These are phyloP conservation scores for Senecio squalidus DNA, from an alignment of 140 eudicot genomes.

Conservation along the genomic window DNA sequence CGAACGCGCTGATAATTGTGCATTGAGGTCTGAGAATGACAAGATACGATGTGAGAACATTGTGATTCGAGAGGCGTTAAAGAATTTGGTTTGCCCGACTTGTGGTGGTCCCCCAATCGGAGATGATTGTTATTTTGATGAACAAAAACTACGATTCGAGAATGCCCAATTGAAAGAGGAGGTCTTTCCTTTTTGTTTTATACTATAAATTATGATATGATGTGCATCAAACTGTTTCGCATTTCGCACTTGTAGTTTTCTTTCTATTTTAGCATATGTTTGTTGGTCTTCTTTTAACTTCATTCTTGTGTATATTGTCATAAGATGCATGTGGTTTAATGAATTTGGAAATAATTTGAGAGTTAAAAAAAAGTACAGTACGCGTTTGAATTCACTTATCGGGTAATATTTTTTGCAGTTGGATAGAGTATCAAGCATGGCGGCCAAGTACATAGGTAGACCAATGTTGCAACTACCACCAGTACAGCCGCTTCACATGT, in stretches of 20 bases:
- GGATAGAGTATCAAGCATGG: constrained; percentile 61
- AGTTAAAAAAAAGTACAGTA: neutral
- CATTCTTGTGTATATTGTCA: neutral
- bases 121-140: constrained; percentile 54
- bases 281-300: neutral
- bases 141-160: constrained; percentile 57
- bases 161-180: constrained; percentile 72
- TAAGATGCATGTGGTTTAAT: neutral
- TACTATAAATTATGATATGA: neutral
- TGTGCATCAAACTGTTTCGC: constrained; percentile 5
- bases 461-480: constrained; percentile 69
- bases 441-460: constrained; percentile 67
- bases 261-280: constrained; percentile 8
- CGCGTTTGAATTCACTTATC: neutral
- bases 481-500: constrained; percentile 63
- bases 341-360: neutral
- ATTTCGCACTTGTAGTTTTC: constrained; percentile 4
- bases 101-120: constrained; percentile 69
- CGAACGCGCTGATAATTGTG: constrained; percentile 58
- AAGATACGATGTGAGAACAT: constrained; percentile 64
- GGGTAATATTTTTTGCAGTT: constrained; percentile 29
- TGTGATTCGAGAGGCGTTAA: constrained; percentile 66
- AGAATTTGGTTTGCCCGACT: constrained; percentile 64
- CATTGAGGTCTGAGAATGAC: constrained; percentile 67
- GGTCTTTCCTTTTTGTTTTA: constrained; percentile 28